Conservation (phyloP, 1,284 basidiomycete genomes). For the Pulveroboletus sp. region DNA sequence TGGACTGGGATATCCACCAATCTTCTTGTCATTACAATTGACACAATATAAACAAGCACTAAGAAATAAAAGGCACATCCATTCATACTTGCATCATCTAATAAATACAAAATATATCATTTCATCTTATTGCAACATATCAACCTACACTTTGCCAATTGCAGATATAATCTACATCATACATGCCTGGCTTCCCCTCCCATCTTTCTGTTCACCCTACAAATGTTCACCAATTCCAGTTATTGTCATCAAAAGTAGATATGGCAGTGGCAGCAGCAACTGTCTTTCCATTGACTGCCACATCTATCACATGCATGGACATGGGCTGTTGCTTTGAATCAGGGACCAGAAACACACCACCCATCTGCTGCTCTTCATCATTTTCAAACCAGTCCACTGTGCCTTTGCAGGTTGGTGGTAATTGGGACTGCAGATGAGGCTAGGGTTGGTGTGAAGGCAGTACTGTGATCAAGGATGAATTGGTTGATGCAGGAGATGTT, state of each 20-base stretch:
- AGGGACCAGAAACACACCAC: constrained; percentile 31
- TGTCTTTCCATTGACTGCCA: neutral
- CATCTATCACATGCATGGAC: neutral
- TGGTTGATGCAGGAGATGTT: constrained; percentile 6
- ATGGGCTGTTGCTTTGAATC: constrained; percentile 17
- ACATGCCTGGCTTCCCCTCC: neutral
- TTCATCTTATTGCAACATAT: neutral
- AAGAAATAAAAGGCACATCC: too few species aligned
- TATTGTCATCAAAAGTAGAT: constrained; percentile 45
- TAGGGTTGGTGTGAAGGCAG: neutral
- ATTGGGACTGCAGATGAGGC: neutral
- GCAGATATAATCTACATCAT: neutral
- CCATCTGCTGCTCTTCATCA: constrained; percentile 24
- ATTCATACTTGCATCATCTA: neutral
- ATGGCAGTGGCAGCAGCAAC: neutral
- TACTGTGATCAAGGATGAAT: constrained; percentile 5
- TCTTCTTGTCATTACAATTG: too few species aligned
- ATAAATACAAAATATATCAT: neutral
- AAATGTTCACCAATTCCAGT: constrained; percentile 56
- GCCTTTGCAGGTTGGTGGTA: neutral
- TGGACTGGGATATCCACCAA: too few species aligned
- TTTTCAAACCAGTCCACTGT: constrained; percentile 40
- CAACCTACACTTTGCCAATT: neutral
- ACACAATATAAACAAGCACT: too few species aligned
- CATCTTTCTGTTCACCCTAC: too few species aligned